Base-by-base conservation (phyloP, 2,329 filamentous ascomycete genomes). In the Alternaria burnsii region DNA sequence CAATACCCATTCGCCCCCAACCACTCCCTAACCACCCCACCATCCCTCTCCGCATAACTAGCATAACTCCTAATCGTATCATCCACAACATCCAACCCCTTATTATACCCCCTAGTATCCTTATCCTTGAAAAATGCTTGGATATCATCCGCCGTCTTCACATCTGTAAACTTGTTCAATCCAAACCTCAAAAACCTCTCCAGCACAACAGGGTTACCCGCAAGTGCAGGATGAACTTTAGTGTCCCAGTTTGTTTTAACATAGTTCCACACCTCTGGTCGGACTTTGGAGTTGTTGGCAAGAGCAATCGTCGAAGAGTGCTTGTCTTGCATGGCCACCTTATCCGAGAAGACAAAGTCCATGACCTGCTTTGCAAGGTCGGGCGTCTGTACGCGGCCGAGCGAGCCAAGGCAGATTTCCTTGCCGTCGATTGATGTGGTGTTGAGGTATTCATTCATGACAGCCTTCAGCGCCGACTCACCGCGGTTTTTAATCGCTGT, bases 361-460 rank as follows among this genome's bases (percentile, higher is more conserved):
- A 91, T 74, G 85, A 89, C 84, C 73, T 89, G 80, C 58, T 85
- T 82, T 44, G 96, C 88, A 30, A 97, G 82, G 10, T 88, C 86
- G 1, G 83, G 76, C 56, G 92, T 87, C 70, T 90, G 89, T 20
- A 91, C 88, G 40, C 89, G 87, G 34, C 93, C 93, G 44, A 99
- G 85, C 4, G 91, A 88, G 38, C 86, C 83, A 3, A 98, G 86
- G 67, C 88, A 91, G 66, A 97, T 91, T 69, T 97, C 93, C 79
- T 94, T 96, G 71, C 93, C 94, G 72, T 98, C 95, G 38, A 97
- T 89, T 8, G 93, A 92, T 53, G 90, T 90, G 12, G 93, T 95
- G 52, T 84, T 89, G 65, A 88, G 85, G 85, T 92, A 98, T 77
- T 97, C 94, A 55, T 92, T 88, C 82, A 94, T 93, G 55, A 99